A percentile compares a stretch with the other conserved stretches of the same genome.
Conservation (phyloP, 2,329 filamentous ascomycete genomes). For the Boeremia exigua region DNA sequence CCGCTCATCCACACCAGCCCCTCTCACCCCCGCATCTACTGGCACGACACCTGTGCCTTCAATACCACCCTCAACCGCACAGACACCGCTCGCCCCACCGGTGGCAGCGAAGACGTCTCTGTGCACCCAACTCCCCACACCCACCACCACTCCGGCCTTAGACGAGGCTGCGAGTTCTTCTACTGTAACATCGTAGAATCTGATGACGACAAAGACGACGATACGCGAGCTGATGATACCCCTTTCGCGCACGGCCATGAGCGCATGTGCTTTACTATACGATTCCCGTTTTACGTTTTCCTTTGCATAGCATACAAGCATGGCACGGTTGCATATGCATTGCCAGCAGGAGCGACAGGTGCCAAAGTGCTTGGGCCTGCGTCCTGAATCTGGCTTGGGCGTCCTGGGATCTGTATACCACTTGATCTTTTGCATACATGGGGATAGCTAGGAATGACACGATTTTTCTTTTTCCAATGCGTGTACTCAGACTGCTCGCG, state of each 20-base stretch:
- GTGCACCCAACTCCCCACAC: constrained; percentile 9
- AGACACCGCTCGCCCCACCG: neutral
- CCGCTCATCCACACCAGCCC: constrained; percentile 27
- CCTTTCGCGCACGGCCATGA: constrained; percentile 10
- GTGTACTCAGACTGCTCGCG: no score
- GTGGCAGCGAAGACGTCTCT: neutral
- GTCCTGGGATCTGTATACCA: constrained; percentile 24
- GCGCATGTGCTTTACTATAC: constrained; percentile 1
- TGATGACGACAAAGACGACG: constrained; percentile 5
- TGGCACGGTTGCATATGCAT: constrained; percentile 36
- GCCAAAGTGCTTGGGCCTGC: constrained; percentile 49
- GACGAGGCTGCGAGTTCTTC: constrained; percentile 1
- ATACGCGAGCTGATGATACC: constrained; percentile 34
- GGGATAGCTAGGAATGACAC: constrained; percentile 7
- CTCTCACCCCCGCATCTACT: constrained; percentile 13
- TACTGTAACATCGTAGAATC: constrained; percentile 8
- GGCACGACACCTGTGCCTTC: constrained; percentile 16
- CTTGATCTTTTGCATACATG: constrained; percentile 14
- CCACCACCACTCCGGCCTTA: constrained; percentile 13
- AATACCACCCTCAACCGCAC: neutral
- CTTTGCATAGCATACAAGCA: constrained; percentile 35
- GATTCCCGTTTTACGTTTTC: neutral
- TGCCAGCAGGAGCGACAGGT: constrained; percentile 33
- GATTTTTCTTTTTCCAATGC: neutral
- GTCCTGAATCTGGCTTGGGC: constrained; percentile 35